Conservation (phyloP, 225 moss, liverwort and hornwort species). For the Sphagnum tenellum region DNA sequence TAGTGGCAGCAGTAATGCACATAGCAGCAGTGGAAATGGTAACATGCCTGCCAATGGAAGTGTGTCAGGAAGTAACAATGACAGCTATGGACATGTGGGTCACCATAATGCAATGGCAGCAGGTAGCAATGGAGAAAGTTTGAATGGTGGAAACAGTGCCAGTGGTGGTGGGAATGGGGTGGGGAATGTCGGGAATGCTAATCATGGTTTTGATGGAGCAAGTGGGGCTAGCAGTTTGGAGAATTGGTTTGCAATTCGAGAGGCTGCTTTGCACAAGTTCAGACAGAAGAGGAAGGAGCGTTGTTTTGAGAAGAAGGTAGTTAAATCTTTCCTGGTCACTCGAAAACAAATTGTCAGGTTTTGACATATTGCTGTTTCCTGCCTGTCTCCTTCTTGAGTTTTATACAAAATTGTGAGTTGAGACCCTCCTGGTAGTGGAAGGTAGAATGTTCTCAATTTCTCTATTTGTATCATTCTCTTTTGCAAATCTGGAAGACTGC, state of each 20-base stretch:
- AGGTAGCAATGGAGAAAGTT: constrained; percentile 25
- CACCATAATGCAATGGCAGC: constrained; percentile 10
- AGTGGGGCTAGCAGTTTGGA: constrained; percentile 11
- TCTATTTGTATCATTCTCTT: background rate
- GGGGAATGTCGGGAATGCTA: constrained; percentile 17
- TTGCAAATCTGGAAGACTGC: background rate
- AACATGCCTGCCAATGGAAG: constrained; percentile 69
- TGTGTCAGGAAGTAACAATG: constrained; percentile 60
- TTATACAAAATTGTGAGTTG: too few relatives aligned
- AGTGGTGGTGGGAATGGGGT: constrained; percentile 12
- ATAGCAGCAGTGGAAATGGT: constrained; percentile 20
- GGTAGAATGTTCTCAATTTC: background rate
- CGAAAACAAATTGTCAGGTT: background rate
- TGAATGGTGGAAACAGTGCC: constrained; percentile 14
- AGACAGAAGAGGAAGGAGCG: constrained; percentile 89
- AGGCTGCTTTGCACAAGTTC: constrained; percentile 94
- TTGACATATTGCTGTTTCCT: background rate
- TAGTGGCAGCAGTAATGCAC: constrained; percentile 80
- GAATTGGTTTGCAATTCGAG: constrained; percentile 60
- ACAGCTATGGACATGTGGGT: constrained; percentile 62
- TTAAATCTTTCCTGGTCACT: too few relatives aligned
- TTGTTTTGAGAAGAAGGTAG: constrained; percentile 95
- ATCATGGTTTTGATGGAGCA: constrained; percentile 35
- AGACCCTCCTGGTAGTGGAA: too few relatives aligned
- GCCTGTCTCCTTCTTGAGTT: too few relatives aligned